Evolutionary conservation across 768 basidiomycete genomes (phyloP).

Genomic region (Phlebiopsis flavidoalba): DNA sequence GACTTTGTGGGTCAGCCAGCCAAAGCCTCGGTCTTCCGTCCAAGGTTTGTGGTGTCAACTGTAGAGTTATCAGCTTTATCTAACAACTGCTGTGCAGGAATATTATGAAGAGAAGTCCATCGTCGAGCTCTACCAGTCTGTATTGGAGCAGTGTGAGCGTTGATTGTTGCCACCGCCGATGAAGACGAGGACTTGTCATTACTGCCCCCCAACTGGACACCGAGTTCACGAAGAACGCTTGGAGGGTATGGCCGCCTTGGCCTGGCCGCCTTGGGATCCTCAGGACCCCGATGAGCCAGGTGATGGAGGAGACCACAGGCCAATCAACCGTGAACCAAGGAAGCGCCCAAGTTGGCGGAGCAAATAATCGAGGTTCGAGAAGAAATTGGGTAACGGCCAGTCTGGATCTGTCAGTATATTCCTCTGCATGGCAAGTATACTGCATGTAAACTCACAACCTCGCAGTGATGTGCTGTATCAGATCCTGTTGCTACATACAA

Average conservation of each 20-base stretch:
- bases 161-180: constrained; percentile 57
- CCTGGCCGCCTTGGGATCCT: constrained; percentile 81
- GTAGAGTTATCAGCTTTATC: background rate
- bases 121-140: constrained; percentile 61
- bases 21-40: constrained; percentile 78
- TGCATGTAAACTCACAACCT: background rate
- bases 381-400: constrained; percentile 70
- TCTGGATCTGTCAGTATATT: constrained; percentile 50
- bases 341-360: constrained; percentile 60
- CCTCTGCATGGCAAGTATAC: background rate
- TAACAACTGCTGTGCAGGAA: constrained; percentile 43
- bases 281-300: constrained; percentile 43
- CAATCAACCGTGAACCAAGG: constrained; percentile 47
- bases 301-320: constrained; percentile 24
- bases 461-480: constrained; percentile 61
- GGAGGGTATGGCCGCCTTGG: constrained; percentile 72
- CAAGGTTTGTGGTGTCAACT: constrained; percentile 45
- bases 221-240: constrained; percentile 32
- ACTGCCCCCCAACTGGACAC: constrained; percentile 20
- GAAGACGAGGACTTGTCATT: constrained; percentile 31
- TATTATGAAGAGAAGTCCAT: constrained; percentile 81
- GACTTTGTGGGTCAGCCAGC: constrained; percentile 82
- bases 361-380: constrained; percentile 76
- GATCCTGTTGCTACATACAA: constrained; percentile 89
- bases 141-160: constrained; percentile 62